Base-by-base conservation (phyloP, 768 basidiomycete genomes). In the Rhodosporidiobolus sp. region DNA sequence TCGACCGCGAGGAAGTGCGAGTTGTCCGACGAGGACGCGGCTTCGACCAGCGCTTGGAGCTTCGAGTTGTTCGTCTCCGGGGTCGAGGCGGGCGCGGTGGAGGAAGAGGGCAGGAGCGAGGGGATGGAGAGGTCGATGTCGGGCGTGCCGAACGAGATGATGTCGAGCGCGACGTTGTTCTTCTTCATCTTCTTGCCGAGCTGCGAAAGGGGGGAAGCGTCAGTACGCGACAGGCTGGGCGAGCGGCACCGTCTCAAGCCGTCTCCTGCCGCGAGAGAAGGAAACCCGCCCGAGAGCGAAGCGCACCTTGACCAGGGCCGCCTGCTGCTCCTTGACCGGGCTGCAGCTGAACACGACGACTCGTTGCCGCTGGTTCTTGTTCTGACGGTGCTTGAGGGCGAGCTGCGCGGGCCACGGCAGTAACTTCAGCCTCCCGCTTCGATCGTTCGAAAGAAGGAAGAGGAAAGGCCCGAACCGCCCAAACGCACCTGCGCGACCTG, bases 131-230 rank as follows among this genome's bases (percentile, higher is more conserved):
- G 86, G 3, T 94, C 91, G 53, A 99, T 91, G 77, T 96, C 96
- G 80, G 64, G 56, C 87, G 87, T 79, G 89, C 95, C 95, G 81
- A 92, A 97, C 10, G 86, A 86, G 38, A 98, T 84, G 62, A 98
- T 84, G 81, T 99, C 96, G 34, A 98, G 86, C 2, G 94, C 91
- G 54, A 99, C 93, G 78, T 97, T 99, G 81, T 98, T 98, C 88
- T 99, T 99, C 86, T 97, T 97, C 73, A 99, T 85, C 82, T 93
- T 96, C 85, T 94, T 96, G 17, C 94, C 96, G 48, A 99, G 86
- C 80, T 88, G 89, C 76, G 90, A 84, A n/a, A n/a, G n/a, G 86
- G 94, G 88, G 65, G 32, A 43, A 12, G 61, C n/a, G 38, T 4
- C 16, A 32, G 5, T 56, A 26, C 19, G 28, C 6, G 48, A 32